These are phyloP conservation scores for Botrytis hyacinthi DNA, from an alignment of 2,329 filamentous ascomycete species.

Conservation along the genomic window DNA sequence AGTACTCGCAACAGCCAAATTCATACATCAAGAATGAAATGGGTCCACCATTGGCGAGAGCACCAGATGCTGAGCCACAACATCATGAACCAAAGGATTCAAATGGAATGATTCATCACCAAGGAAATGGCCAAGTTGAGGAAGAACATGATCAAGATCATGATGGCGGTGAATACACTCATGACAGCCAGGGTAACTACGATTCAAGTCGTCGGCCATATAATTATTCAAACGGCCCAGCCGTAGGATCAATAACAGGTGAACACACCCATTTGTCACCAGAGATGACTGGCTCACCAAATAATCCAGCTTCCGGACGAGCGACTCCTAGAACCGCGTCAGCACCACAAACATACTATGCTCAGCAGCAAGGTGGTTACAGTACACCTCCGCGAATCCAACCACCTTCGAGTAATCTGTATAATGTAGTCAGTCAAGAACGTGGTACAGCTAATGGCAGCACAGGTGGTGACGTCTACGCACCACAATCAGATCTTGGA, in stretches of 20 bases:
- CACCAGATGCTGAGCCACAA: slow-evolving; percentile 56
- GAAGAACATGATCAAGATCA: slow-evolving; percentile 74
- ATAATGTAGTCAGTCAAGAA: slow-evolving; percentile 85
- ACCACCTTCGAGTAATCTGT: slow-evolving; percentile 74
- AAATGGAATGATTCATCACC: slow-evolving; percentile 65
- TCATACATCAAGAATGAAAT: slow-evolving; percentile 82
- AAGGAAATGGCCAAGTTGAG: slow-evolving; percentile 58
- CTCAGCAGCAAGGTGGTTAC: slow-evolving; percentile 59
- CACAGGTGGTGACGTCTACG: slow-evolving; percentile 67
- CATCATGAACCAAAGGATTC: slow-evolving; percentile 60
- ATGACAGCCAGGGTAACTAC: slow-evolving; percentile 71
- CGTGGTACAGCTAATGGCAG: slow-evolving; percentile 66
- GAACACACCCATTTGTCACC: slow-evolving; percentile 76
- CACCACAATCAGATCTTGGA: slow-evolving; percentile 59
- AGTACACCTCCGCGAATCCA: slow-evolving; percentile 72
- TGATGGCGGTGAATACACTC: slow-evolving; percentile 79
- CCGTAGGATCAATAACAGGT: slow-evolving; percentile 62
- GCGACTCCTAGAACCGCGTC: slow-evolving; percentile 80
- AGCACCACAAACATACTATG: slow-evolving; percentile 71
- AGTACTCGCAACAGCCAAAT: slow-evolving; percentile 54
- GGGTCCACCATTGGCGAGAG: slow-evolving; percentile 71
- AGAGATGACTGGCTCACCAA: slow-evolving; percentile 79
- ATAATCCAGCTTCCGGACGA: slow-evolving; percentile 77
- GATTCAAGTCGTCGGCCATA: slow-evolving; percentile 71
- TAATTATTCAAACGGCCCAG: slow-evolving; percentile 68